Conservation (phyloP, 208 protist genomes). For the Phytomonas francai region DNA sequence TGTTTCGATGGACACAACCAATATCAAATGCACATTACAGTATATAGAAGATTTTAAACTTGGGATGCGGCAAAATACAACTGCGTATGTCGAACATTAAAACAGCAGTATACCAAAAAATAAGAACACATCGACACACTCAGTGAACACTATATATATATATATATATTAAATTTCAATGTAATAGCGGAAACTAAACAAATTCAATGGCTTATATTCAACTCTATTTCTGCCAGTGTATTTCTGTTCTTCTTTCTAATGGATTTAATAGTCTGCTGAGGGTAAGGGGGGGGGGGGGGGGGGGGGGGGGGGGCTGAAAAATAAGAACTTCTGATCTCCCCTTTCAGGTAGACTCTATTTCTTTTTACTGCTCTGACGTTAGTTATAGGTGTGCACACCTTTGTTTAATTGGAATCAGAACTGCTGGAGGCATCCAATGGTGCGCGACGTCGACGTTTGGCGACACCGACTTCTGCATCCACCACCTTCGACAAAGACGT, state of each 20-base stretch:
- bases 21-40: not conserved
- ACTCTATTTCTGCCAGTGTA: not conserved
- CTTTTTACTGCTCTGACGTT: not conserved
- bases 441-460: conserved; percentile 15
- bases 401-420: conserved; percentile 21
- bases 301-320: not conserved
- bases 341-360: not conserved
- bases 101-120: not conserved
- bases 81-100: not conserved
- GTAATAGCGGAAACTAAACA: conserved; percentile 4
- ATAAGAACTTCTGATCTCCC: not conserved
- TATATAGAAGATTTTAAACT: not conserved
- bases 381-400: not conserved
- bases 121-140: not conserved
- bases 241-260: conserved; percentile 1
- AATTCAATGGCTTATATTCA: not conserved
- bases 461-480: not conserved
- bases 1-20: not conserved
- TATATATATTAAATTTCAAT: not conserved
- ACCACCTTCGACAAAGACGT: not conserved
- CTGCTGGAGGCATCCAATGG: conserved; percentile 36
- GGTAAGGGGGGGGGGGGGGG: not conserved
- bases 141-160: not conserved
- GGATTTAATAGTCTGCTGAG: not conserved
- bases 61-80: not conserved